These are phyloP conservation scores for Dendrocalamus sinicus DNA, from an alignment of 176 grass and related monocot species.

Conservation along the genomic window DNA sequence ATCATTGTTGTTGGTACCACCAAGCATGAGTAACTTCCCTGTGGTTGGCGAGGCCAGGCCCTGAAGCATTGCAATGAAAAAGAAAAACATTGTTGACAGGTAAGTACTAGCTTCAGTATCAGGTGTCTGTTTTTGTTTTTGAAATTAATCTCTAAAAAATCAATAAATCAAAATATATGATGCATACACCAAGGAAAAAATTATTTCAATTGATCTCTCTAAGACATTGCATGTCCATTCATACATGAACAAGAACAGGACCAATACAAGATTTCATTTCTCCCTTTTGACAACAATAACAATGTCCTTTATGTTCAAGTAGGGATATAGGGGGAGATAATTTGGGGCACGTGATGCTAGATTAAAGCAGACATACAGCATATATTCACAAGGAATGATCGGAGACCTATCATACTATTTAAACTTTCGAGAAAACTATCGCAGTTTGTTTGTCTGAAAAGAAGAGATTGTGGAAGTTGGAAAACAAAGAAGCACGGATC, in stretches of 20 bases:
- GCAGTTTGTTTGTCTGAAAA: constrained; percentile 16
- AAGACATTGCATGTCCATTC: neutral
- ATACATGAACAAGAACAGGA: neutral
- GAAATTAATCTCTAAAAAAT: neutral
- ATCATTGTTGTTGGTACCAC: constrained; percentile 22
- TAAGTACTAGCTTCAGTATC: neutral
- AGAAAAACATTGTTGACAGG: neutral
- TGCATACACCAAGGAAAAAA: neutral
- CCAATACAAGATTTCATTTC: neutral
- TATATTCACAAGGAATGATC: neutral
- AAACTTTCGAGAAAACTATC: neutral
- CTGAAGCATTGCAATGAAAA: constrained; percentile 35
- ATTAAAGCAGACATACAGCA: neutral
- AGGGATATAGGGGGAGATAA: neutral
- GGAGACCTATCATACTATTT: neutral
- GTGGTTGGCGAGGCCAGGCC: constrained; percentile 74
- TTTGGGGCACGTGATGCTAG: neutral
- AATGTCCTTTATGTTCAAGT: neutral
- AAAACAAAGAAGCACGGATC: constrained; percentile 32
- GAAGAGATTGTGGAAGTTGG: constrained; percentile 11
- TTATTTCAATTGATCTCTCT: neutral
- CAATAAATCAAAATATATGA: neutral
- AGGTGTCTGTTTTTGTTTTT: neutral
- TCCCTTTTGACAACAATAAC: neutral
- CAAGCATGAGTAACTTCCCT: constrained; percentile 54